phyloP scores from a whole-genome alignment of 352 stramenopile genomes.

The Saprolegnia diclina region DNA sequence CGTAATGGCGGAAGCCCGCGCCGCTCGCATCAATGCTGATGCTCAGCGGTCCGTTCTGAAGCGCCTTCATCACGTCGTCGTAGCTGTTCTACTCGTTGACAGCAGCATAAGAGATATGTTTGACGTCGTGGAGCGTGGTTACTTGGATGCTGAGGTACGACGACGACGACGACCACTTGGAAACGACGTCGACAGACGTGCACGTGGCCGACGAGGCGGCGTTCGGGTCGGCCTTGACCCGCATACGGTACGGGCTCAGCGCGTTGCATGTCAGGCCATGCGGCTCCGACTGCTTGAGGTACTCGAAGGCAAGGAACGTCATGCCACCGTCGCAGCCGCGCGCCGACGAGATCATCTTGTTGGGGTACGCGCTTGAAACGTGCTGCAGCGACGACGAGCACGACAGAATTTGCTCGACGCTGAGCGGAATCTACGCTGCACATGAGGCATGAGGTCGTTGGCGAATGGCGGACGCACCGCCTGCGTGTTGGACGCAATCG shows the following conservation, averaged over 20 bases:
- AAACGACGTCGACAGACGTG: not conserved
- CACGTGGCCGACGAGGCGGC: not conserved
- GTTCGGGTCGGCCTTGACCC: slow-evolving; percentile 3
- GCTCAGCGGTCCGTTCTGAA: slow-evolving; percentile 60
- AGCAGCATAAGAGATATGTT: too few relatives aligned
- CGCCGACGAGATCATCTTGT: slow-evolving; percentile 72
- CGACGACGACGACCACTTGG: slow-evolving; percentile 18
- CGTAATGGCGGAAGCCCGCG: slow-evolving; percentile 80
- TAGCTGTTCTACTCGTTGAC: slow-evolving; percentile 50
- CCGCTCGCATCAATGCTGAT: slow-evolving; percentile 69
- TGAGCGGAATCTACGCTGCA: slow-evolving; percentile 44
- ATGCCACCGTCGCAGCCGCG: slow-evolving; percentile 83
- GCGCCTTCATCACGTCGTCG: slow-evolving; percentile 52
- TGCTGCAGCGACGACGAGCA: slow-evolving; percentile 69
- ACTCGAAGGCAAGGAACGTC: slow-evolving; percentile 86
- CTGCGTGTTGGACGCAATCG: slow-evolving; percentile 65
- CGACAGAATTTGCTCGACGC: slow-evolving; percentile 80
- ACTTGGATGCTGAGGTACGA: slow-evolving; percentile 37
- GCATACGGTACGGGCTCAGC: slow-evolving; percentile 75
- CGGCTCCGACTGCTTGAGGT: slow-evolving; percentile 51
- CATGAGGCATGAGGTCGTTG: not conserved
- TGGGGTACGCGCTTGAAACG: slow-evolving; percentile 58
- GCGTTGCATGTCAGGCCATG: slow-evolving; percentile 68
- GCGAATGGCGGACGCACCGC: slow-evolving; percentile 35
- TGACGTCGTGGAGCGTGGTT: too few relatives aligned